A percentile compares a stretch with the other conserved stretches of the same genome.
Conservation (phyloP, 2,329 filamentous ascomycete species). For the Penicillium sp. region DNA sequence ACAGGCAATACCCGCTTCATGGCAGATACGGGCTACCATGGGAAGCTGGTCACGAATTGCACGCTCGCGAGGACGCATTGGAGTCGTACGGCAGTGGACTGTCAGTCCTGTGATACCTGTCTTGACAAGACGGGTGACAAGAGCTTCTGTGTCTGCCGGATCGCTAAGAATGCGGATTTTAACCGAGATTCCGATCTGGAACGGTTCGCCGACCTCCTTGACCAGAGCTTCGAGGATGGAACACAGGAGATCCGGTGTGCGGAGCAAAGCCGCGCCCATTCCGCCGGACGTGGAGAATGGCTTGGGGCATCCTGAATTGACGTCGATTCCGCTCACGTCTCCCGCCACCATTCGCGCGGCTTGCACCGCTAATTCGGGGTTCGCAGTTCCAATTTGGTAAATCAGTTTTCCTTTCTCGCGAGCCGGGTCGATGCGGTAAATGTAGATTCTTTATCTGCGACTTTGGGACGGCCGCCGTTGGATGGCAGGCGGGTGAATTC, state of each 20-base stretch:
- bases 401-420: conserved; percentile 75
- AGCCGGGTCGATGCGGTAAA: conserved; percentile 81
- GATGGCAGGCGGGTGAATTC: conserved; percentile 81
- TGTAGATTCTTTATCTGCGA: conserved; percentile 58
- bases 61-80: conserved; percentile 87
- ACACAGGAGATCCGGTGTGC: conserved; percentile 79
- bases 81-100: conserved; percentile 92
- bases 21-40: conserved; percentile 81
- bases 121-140: conserved; percentile 76
- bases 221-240: conserved; percentile 84
- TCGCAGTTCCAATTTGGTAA: conserved; percentile 89
- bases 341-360: conserved; percentile 81
- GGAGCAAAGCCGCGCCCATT: conserved; percentile 91
- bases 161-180: conserved; percentile 90
- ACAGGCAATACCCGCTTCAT: conserved; percentile 83
- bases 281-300: conserved; percentile 91
- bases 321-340: conserved; percentile 91
- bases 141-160: conserved; percentile 69
- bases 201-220: conserved; percentile 71
- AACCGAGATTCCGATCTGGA: conserved; percentile 90
- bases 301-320: conserved; percentile 98
- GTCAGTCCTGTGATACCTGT: conserved; percentile 93
- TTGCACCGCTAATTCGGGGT: conserved; percentile 77
- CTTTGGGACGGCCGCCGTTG: conserved; percentile 56
- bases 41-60: conserved; percentile 83